phyloP scores from a whole-genome alignment of 495 filamentous ascomycete genomes.

The Diplogelasinospora grovesii region DNA sequence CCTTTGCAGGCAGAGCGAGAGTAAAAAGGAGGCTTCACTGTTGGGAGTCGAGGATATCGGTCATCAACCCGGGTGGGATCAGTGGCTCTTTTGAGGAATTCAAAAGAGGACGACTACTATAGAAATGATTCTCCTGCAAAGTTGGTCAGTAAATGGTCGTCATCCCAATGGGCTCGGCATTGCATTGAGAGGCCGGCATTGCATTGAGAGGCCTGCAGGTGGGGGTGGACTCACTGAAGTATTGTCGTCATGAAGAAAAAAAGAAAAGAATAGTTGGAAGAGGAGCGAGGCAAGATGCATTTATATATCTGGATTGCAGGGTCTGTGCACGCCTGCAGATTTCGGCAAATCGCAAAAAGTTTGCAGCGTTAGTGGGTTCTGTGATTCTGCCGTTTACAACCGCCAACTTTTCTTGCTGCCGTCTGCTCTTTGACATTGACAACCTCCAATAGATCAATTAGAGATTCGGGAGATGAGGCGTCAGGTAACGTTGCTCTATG shows the following conservation, averaged over 20 bases:
- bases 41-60: slow-evolving; percentile 52
- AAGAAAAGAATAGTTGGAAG: slow-evolving; percentile 26
- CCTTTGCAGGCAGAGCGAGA: slow-evolving; percentile 47
- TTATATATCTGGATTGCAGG: slow-evolving; percentile 34
- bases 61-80: slow-evolving; percentile 60
- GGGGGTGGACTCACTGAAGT: slow-evolving; percentile 45
- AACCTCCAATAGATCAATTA: neutral
- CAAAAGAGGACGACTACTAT: slow-evolving; percentile 77
- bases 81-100: slow-evolving; percentile 66
- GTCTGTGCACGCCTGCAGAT: slow-evolving; percentile 35
- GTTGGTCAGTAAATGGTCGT: slow-evolving; percentile 16
- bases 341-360: slow-evolving; percentile 15
- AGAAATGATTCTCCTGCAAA: slow-evolving; percentile 75
- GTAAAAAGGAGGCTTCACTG: slow-evolving; percentile 47
- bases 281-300: neutral
- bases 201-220: slow-evolving; percentile 18
- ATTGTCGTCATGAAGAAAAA: slow-evolving; percentile 55
- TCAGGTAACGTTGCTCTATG: no score
- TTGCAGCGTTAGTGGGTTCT: slow-evolving; percentile 4
- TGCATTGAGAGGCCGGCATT: neutral
- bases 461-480: no score
- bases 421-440: neutral
- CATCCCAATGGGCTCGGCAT: neutral
- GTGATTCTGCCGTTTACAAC: slow-evolving; percentile 30
- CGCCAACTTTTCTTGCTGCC: slow-evolving; percentile 23